A percentile compares a stretch with the other conserved stretches of the same genome.
These are phyloP conservation scores for Talaromyces sp. DNA, from an alignment of 2,329 filamentous ascomycete species.

Conservation along the genomic window DNA sequence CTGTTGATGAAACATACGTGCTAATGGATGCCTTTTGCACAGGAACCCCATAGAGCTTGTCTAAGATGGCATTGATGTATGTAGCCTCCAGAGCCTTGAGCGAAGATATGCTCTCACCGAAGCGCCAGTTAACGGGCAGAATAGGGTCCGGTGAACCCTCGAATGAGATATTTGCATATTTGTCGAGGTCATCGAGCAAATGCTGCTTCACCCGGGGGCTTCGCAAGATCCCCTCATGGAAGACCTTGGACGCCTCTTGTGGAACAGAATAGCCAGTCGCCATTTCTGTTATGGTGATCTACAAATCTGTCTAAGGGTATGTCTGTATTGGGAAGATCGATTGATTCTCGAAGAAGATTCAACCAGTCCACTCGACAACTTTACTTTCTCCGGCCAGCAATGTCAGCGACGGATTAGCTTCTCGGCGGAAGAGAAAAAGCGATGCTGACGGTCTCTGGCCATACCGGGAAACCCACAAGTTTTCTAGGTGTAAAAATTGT, in stretches of 20 bases:
- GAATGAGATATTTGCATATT: conserved; percentile 5
- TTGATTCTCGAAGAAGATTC: neutral
- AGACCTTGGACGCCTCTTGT: neutral
- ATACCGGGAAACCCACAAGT: neutral
- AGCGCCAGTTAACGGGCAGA: conserved; percentile 6
- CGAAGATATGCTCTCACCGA: conserved; percentile 4
- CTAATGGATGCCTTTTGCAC: conserved; percentile 1
- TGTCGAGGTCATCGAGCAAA: neutral
- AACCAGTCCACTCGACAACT: neutral
- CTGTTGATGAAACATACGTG: neutral
- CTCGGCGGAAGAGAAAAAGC: neutral
- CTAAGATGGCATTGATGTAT: conserved; percentile 4
- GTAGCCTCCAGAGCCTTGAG: conserved; percentile 6
- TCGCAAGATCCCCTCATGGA: neutral
- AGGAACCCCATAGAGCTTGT: conserved; percentile 1
- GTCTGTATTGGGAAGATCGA: neutral
- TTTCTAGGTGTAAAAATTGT: neutral
- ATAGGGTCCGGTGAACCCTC: neutral
- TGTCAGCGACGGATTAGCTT: neutral
- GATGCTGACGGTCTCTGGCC: neutral
- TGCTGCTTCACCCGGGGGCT: conserved; percentile 3
- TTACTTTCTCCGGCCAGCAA: neutral
- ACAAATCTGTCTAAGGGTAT: neutral
- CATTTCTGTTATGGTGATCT: neutral
- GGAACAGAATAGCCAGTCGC: neutral